A percentile compares a stretch with the other conserved stretches of the same genome.
These are phyloP conservation scores for Diplodia intermedia DNA, from an alignment of 2,329 filamentous ascomycete genomes.

Conservation along the genomic window DNA sequence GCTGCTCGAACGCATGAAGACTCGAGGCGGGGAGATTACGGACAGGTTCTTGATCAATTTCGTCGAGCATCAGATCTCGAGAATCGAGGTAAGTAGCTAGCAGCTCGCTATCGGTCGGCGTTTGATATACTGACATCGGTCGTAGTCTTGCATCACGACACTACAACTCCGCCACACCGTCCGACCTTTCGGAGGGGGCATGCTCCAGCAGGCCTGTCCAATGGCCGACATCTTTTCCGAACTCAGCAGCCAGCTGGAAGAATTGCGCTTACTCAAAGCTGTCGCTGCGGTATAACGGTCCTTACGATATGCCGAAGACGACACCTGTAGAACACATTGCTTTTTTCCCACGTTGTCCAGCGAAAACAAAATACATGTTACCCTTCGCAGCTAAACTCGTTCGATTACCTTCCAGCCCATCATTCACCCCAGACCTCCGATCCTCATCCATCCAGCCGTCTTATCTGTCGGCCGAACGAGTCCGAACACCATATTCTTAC, in stretches of 20 bases:
- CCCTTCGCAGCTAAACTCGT: neutral
- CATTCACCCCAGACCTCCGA: neutral
- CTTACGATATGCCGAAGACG: neutral
- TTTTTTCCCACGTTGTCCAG: conserved; percentile 7
- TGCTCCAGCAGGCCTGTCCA: conserved; percentile 77
- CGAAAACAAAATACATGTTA: conserved; percentile 26
- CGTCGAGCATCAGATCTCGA: conserved; percentile 91
- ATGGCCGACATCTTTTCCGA: conserved; percentile 74
- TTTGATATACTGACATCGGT: conserved; percentile 37
- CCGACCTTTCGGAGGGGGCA: conserved; percentile 69
- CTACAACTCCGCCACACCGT: conserved; percentile 81
- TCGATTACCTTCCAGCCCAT: neutral
- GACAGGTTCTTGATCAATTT: conserved; percentile 89
- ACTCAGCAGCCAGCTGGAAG: conserved; percentile 66
- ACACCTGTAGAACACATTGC: conserved; percentile 22
- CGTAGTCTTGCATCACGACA: conserved; percentile 79
- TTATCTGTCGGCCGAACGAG: neutral
- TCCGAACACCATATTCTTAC: conserved; percentile 5
- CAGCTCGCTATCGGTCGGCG: neutral
- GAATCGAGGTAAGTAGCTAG: conserved; percentile 79
- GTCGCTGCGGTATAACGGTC: neutral
- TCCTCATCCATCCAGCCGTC: neutral
- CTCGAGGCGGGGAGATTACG: conserved; percentile 80
- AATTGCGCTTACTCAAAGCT: conserved; percentile 67
- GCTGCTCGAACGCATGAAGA: conserved; percentile 76